Evolutionary conservation across 192 early-diverging fungal genomes (phyloP).

Genomic region (Coemansia sp.): DNA sequence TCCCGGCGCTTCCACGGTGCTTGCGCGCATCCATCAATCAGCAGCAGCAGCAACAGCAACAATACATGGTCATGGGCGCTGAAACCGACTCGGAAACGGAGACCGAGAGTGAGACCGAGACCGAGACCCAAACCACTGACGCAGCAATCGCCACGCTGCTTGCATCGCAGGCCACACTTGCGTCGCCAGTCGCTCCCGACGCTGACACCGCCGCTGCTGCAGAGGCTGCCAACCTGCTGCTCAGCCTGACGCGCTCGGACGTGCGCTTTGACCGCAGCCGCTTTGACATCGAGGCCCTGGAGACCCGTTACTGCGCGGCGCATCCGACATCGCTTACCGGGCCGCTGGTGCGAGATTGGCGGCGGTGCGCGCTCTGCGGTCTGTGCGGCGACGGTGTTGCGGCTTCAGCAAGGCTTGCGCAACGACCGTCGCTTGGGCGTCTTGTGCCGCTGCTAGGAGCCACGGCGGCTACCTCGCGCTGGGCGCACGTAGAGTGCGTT

Average conservation of each 20-base stretch:
- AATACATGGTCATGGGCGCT: no score
- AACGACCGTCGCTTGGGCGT: constrained; percentile 23
- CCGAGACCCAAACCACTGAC: neutral
- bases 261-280: constrained; percentile 43
- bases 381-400: constrained; percentile 36
- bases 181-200: constrained; percentile 2
- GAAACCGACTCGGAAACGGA: no score
- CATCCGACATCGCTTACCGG: neutral
- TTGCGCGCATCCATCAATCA: neutral
- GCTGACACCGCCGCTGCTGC: constrained; percentile 20
- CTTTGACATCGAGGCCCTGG: constrained; percentile 25
- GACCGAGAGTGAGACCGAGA: neutral
- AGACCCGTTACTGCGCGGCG: constrained; percentile 24
- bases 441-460: constrained; percentile 24
- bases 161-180: neutral
- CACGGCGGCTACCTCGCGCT: constrained; percentile 10
- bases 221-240: constrained; percentile 42
- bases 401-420: neutral
- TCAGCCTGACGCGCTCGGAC: constrained; percentile 48
- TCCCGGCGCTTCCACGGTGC: constrained; percentile 12
- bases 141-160: constrained; percentile 4
- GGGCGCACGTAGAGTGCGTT: constrained; percentile 52
- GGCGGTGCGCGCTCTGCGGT: constrained; percentile 33
- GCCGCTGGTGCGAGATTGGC: constrained; percentile 12
- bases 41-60: neutral